phyloP scores from a whole-genome alignment of 2,329 filamentous ascomycete species.

The Blastomyces silverae region DNA sequence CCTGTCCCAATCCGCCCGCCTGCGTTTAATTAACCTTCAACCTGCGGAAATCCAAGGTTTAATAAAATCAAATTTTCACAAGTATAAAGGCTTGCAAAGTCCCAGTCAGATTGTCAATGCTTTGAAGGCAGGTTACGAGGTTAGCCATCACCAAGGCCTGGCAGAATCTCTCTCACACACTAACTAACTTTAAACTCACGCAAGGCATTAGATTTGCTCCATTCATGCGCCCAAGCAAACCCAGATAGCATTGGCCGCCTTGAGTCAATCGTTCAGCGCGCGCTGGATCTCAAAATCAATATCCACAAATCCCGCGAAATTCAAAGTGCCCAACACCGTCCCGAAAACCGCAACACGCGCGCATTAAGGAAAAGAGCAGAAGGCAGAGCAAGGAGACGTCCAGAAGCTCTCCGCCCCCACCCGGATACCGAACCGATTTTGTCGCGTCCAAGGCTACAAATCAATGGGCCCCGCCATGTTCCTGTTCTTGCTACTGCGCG shows the following conservation, averaged over 20 bases:
- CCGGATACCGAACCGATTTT: conserved; percentile 33
- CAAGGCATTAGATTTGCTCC: conserved; percentile 37
- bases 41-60: conserved; percentile 25
- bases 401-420: conserved; percentile 29
- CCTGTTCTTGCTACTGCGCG: conserved; percentile 39
- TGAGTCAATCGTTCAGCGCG: conserved; percentile 26
- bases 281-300: conserved; percentile 23
- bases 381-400: conserved; percentile 25
- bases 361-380: conserved; percentile 24
- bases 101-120: conserved; percentile 36
- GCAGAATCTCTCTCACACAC: conserved; percentile 6
- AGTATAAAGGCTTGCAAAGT: conserved; percentile 36
- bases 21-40: conserved; percentile 25
- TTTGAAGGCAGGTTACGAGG: conserved; percentile 40
- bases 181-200: background rate
- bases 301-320: conserved; percentile 22
- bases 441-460: conserved; percentile 30
- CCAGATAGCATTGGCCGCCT: conserved; percentile 25
- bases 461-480: conserved; percentile 36
- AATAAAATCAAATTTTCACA: conserved; percentile 35
- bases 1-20: conserved; percentile 36
- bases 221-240: conserved; percentile 31
- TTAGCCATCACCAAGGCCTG: conserved; percentile 18
- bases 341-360: conserved; percentile 20
- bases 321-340: conserved; percentile 19